A percentile compares a stretch with the other conserved stretches of the same genome.
phyloP scores from a whole-genome alignment of 2,329 filamentous ascomycete species.

The Achaetomium macrosporum region DNA sequence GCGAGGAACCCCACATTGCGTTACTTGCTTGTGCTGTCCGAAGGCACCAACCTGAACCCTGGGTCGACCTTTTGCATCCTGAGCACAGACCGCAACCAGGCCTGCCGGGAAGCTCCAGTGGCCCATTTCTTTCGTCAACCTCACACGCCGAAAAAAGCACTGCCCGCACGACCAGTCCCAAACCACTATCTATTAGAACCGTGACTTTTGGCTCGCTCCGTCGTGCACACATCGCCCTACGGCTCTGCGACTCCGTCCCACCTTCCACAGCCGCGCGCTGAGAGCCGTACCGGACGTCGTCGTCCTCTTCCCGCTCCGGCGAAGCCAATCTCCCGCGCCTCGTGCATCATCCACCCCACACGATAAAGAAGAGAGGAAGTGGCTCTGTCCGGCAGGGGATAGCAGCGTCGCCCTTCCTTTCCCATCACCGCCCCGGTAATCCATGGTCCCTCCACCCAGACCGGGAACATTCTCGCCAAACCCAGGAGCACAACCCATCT shows the following conservation, averaged over 20 bases:
- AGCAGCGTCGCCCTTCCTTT: conserved; percentile 27
- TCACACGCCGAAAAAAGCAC: conserved; percentile 27
- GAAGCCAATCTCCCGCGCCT: not conserved
- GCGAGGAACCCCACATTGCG: too few relatives aligned
- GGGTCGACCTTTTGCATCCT: too few relatives aligned
- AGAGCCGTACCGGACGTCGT: not conserved
- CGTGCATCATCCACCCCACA: not conserved
- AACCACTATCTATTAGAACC: conserved; percentile 18
- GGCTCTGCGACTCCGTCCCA: not conserved
- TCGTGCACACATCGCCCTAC: conserved; percentile 11
- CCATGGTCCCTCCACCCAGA: conserved; percentile 56
- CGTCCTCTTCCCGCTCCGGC: not conserved
- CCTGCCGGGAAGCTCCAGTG: conserved; percentile 18
- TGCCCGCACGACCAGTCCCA: conserved; percentile 10
- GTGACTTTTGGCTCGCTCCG: conserved; percentile 8
- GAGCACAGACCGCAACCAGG: conserved; percentile 16
- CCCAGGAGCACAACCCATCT: conserved; percentile 48
- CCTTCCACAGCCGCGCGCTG: not conserved
- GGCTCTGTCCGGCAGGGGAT: conserved; percentile 28
- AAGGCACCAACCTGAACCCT: too few relatives aligned
- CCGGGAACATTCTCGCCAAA: conserved; percentile 60
- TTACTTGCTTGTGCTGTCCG: too few relatives aligned
- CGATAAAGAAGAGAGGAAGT: conserved; percentile 19
- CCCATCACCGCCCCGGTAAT: conserved; percentile 27
- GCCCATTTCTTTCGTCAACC: conserved; percentile 26